These are phyloP conservation scores for Paraphysoderma sedebokerense DNA, from an alignment of 371 early-diverging fungal genomes.

Conservation along the genomic window DNA sequence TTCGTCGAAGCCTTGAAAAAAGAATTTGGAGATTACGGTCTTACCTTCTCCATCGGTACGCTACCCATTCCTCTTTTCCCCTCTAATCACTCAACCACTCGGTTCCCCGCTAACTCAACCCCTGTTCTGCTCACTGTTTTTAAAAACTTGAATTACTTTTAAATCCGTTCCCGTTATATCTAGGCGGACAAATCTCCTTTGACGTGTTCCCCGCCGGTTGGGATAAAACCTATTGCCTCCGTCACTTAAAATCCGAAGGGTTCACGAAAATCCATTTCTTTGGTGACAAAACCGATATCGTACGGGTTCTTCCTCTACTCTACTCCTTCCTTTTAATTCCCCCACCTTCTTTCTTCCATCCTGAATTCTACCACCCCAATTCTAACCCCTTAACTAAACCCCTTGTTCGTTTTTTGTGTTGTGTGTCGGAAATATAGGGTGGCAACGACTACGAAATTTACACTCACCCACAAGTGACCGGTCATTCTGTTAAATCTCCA, in stretches of 20 bases:
- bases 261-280: slow-evolving; percentile 96
- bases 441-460: slow-evolving; percentile 99
- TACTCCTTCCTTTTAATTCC: background rate
- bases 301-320: slow-evolving; percentile 5
- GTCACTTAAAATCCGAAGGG: slow-evolving; percentile 71
- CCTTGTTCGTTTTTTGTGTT: background rate
- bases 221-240: slow-evolving; percentile 99
- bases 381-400: background rate
- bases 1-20: slow-evolving; percentile 73
- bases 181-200: slow-evolving; percentile 96
- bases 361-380: too few species aligned
- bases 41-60: slow-evolving; percentile 92
- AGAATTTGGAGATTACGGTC: slow-evolving; percentile 71
- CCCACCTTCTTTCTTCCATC: background rate
- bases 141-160: background rate
- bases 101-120: too few species aligned
- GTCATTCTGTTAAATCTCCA: slow-evolving; percentile 80
- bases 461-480: slow-evolving; percentile 59
- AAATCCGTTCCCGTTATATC: background rate
- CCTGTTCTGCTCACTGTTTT: too few species aligned
- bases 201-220: slow-evolving; percentile 99
- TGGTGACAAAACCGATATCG: slow-evolving; percentile 94
- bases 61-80: background rate
- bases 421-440: slow-evolving; percentile 38
- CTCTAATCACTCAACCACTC: background rate